Evolutionary conservation across 1,139 yeast species (phyloP).

Genomic region (Dujonia santamariae): DNA sequence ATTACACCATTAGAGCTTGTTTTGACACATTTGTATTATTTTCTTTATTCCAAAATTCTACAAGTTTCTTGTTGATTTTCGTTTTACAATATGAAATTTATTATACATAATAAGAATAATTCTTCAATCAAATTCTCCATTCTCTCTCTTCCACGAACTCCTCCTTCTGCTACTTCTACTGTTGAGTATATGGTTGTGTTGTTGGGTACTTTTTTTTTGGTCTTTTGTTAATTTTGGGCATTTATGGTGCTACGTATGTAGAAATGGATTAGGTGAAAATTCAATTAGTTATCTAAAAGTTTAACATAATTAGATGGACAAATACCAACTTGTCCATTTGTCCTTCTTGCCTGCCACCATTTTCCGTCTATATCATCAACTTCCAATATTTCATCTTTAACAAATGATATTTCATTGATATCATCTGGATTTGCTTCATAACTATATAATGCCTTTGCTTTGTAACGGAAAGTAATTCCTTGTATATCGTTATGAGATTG

Average conservation of each 20-base stretch:
- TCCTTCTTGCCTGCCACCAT: constrained; percentile 97
- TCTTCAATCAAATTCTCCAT: not conserved
- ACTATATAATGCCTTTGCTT: constrained; percentile 82
- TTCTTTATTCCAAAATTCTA: too few relatives aligned
- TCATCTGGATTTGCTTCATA: constrained; percentile 95
- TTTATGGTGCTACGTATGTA: too few relatives aligned
- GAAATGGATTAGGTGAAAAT: too few relatives aligned
- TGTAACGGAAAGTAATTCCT: constrained; percentile 65
- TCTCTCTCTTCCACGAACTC: too few relatives aligned
- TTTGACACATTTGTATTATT: too few relatives aligned
- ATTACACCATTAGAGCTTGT: too few relatives aligned
- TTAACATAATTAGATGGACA: constrained; percentile 95
- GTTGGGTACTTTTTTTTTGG: too few relatives aligned
- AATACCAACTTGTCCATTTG: constrained; percentile 91
- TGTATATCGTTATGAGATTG: constrained; percentile 17
- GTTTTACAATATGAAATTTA: not conserved
- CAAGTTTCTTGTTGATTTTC: too few relatives aligned
- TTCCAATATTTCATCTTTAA: constrained; percentile 84
- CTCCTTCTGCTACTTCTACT: too few relatives aligned
- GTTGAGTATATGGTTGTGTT: too few relatives aligned
- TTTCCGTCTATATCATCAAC: constrained; percentile 93
- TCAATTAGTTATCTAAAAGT: constrained; percentile 40
- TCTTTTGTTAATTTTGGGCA: too few relatives aligned
- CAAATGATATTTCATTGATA: constrained; percentile 87
- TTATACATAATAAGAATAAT: not conserved